phyloP scores from a whole-genome alignment of 1,284 basidiomycete genomes.

The Sporisorium graminicola region DNA sequence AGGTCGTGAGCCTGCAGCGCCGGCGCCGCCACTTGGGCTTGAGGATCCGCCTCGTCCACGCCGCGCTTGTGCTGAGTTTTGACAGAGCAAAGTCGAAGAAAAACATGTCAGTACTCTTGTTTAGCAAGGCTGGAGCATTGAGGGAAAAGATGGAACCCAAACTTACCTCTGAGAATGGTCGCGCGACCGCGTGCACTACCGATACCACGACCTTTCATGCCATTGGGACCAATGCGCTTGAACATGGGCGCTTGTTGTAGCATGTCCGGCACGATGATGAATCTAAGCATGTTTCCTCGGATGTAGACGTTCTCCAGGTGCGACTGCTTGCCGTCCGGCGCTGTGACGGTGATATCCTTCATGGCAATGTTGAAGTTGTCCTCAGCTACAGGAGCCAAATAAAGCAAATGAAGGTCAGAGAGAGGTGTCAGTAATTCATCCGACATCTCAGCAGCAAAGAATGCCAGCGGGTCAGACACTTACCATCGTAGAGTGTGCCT shows the following conservation, averaged over 20 bases:
- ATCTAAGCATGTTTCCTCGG: slow-evolving; percentile 88
- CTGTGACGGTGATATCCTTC: slow-evolving; percentile 96
- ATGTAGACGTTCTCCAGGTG: slow-evolving; percentile 99
- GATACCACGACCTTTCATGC: slow-evolving; percentile 98
- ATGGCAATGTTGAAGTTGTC: slow-evolving; percentile 97
- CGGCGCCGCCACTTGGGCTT: slow-evolving; percentile 9
- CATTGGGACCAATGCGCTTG: slow-evolving; percentile 97
- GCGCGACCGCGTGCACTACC: slow-evolving; percentile 96
- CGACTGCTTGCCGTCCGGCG: slow-evolving; percentile 97
- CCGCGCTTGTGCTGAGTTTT: slow-evolving; percentile 53
- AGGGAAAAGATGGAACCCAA: background rate
- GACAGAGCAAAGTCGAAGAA: background rate
- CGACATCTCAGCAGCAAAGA: background rate
- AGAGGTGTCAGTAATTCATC: background rate
- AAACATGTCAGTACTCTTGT: background rate
- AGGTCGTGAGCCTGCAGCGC: slow-evolving; percentile 24
- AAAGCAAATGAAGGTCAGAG: background rate
- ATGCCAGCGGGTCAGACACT: slow-evolving; percentile 4
- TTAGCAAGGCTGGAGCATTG: background rate
- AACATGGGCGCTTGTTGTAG: slow-evolving; percentile 99
- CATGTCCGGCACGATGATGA: slow-evolving; percentile 99
- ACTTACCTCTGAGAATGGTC: slow-evolving; percentile 85
- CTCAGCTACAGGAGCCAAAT: slow-evolving; percentile 78
- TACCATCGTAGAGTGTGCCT: slow-evolving; percentile 89
- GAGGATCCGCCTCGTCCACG: slow-evolving; percentile 46